A percentile compares a stretch with the other conserved stretches of the same genome.
Evolutionary conservation across 202 grass and related monocot species (phyloP).

Genomic region (Cymbopogon flexuosus): DNA sequence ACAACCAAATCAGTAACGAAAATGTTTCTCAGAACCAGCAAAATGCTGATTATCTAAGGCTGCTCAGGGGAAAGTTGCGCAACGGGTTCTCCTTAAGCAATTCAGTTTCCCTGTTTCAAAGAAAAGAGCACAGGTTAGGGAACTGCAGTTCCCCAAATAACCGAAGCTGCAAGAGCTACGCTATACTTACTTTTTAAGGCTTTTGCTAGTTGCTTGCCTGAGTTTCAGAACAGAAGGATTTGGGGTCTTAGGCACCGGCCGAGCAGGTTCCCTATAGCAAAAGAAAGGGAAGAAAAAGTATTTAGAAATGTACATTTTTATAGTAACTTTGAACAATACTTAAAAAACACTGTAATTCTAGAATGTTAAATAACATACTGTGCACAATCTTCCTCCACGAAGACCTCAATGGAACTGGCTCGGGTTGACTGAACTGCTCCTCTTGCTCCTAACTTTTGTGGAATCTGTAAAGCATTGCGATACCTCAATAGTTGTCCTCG

Average conservation of each 20-base stretch:
- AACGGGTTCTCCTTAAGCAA: conserved; percentile 81
- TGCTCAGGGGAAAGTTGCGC: conserved; percentile 68
- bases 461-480: no score
- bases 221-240: conserved; percentile 68
- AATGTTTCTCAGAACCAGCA: conserved; percentile 17
- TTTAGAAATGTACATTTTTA: not conserved
- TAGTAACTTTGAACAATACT: not conserved
- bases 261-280: conserved; percentile 34
- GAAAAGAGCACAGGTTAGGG: conserved; percentile 25
- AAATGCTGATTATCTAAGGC: conserved; percentile 59
- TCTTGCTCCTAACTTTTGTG: conserved; percentile 47
- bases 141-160: not conserved
- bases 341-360: conserved; percentile 8
- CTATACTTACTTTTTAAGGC: conserved; percentile 71
- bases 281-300: not conserved
- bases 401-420: conserved; percentile 56
- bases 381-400: conserved; percentile 64
- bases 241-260: conserved; percentile 47
- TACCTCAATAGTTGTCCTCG: not conserved
- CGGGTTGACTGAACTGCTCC: conserved; percentile 33
- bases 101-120: conserved; percentile 78
- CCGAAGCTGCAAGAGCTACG: not conserved
- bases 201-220: conserved; percentile 59
- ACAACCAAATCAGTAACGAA: conserved; percentile 5
- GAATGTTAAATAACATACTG: conserved; percentile 47